These are phyloP conservation scores for Quercus rubra DNA, from an alignment of 306 rosid genomes.

Conservation along the genomic window DNA sequence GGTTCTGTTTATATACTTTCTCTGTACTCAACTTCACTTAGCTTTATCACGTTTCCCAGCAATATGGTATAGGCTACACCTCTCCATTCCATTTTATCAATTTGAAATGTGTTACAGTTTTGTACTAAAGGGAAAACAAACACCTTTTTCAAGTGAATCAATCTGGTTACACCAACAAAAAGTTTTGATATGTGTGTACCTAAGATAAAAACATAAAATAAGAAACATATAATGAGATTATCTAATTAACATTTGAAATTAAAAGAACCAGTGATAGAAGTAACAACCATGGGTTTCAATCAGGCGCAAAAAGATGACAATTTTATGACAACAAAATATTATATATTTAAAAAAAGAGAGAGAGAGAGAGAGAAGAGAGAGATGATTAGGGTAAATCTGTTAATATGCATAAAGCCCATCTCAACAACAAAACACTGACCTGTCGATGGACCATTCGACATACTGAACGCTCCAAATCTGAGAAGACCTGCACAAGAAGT, in stretches of 20 bases:
- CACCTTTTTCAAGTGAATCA: background rate
- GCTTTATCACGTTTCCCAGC: background rate
- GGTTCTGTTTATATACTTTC: background rate
- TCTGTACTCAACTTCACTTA: background rate
- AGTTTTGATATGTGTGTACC: background rate
- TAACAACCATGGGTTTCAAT: background rate
- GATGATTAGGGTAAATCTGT: no score
- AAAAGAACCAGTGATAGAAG: background rate
- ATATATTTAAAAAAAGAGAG: no score
- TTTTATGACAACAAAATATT: background rate
- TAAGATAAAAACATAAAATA: background rate
- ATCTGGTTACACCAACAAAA: background rate
- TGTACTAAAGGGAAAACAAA: background rate
- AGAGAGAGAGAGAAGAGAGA: no score
- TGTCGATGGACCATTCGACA: slow-evolving; percentile 97
- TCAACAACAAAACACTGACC: slow-evolving; percentile 47
- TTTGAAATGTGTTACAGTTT: background rate
- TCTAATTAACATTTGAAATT: background rate
- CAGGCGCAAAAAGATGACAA: background rate
- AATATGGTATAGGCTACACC: background rate
- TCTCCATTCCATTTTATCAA: background rate
- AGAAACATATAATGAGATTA: background rate
- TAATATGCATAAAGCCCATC: slow-evolving; percentile 1
- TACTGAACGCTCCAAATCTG: slow-evolving; percentile 93
- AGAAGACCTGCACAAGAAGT: slow-evolving; percentile 65